phyloP scores from a whole-genome alignment of 352 stramenopile species.

The Stramenopiles sp. region DNA sequence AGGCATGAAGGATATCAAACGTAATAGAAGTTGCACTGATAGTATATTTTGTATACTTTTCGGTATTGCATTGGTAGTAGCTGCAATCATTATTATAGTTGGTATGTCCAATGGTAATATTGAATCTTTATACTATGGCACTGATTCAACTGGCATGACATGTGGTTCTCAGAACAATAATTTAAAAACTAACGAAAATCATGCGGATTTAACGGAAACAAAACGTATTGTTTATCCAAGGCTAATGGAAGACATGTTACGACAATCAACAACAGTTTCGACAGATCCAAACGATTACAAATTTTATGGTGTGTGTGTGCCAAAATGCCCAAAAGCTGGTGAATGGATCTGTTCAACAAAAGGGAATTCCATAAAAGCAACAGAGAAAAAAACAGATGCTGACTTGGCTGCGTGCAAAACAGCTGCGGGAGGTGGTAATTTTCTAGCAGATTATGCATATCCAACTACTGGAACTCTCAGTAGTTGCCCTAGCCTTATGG shows the following conservation, averaged over 20 bases:
- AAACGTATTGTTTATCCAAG: constrained; percentile 44
- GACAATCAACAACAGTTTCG: constrained; percentile 22
- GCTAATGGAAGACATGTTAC: constrained; percentile 43
- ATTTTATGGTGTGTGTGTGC: constrained; percentile 47
- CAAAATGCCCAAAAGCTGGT: constrained; percentile 25
- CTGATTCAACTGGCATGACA: constrained; percentile 44
- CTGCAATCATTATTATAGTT: constrained; percentile 33
- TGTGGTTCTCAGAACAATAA: constrained; percentile 24
- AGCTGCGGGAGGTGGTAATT: constrained; percentile 12
- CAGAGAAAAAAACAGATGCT: constrained; percentile 23
- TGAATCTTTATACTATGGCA: constrained; percentile 39
- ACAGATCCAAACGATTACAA: constrained; percentile 28
- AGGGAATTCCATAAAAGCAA: constrained; percentile 29
- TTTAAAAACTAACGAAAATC: too few species aligned
- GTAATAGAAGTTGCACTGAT: constrained; percentile 28
- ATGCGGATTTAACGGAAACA: constrained; percentile 13
- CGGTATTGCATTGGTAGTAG: constrained; percentile 43
- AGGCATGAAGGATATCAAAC: constrained; percentile 3
- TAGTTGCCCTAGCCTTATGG: background rate
- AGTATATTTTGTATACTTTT: constrained; percentile 41
- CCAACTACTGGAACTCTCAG: background rate
- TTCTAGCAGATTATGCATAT: background rate
- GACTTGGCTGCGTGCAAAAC: constrained; percentile 39
- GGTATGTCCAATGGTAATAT: constrained; percentile 39
- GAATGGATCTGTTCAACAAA: constrained; percentile 51